Evolutionary conservation across 441 rosid species (phyloP), one percentile per base, ranked within the genome.

Genomic region (Populus hybrid): DNA sequence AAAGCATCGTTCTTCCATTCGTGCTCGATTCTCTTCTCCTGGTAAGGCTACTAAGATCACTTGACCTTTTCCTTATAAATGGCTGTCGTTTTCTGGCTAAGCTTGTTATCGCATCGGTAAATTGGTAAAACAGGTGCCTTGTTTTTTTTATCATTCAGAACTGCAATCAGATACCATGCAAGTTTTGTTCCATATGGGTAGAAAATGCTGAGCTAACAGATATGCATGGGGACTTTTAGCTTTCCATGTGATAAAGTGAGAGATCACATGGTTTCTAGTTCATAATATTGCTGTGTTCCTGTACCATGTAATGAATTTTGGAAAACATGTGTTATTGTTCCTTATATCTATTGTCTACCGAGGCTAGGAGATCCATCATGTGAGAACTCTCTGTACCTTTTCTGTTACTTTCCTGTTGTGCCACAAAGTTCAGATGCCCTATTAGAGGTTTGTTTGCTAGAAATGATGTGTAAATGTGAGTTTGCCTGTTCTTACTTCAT

Each of bases 1-100:
- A 75, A 97, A 87, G 84, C 85, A 87, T 77, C 83, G 95, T 28
- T 87, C 92, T 63, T 89, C 94, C 57, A 84, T 87, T 74, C 94
- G 94, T 74, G 81, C 91, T 71, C 89, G 95, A 70, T 76, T 90
- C 69, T 81, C 86, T 77, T 92, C 91, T 78, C 85, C 92, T 82
- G 97, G 99, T 94, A 87, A 82, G 87, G 68, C 67, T 65, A 75
- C 69, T 34, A 9, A 35, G 3, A 3, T 1, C 14, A 23, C 23
- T 26, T 24, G 6, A 57, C 46, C 71, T 20, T 40, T 40, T n/a
- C n/a, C 76, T 42, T 28, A 69, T 32, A 16, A 57, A 59, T 66
- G 66, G 61, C 40, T 40, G 26, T 24, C 26, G 3, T 24, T 75
- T 77, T 5, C 28, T 78, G 42, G 9, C 6, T 16, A 16, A 67